Evolutionary conservation across 768 basidiomycete species (phyloP).

Genomic region (Lactarius indigo): DNA sequence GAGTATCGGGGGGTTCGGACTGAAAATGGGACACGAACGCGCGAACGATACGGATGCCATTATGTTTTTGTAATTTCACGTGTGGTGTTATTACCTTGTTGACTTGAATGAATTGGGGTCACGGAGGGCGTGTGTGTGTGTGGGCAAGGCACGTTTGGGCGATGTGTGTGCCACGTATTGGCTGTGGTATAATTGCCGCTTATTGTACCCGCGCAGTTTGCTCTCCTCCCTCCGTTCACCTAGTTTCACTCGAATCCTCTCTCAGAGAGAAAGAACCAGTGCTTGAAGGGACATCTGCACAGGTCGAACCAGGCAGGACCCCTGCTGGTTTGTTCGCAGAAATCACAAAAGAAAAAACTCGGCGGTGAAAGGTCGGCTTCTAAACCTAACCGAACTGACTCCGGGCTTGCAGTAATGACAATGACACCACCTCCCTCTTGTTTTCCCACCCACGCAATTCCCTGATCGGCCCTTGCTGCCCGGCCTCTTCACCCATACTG

Average conservation of each 20-base stretch:
- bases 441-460: not conserved
- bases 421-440: too few relatives aligned
- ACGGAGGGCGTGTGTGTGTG: not conserved
- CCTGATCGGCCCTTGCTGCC: constrained; percentile 4
- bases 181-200: not conserved
- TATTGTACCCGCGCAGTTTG: not conserved
- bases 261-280: too few relatives aligned
- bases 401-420: not conserved
- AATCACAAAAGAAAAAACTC: not conserved
- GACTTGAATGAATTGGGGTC: not conserved
- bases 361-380: constrained; percentile 18
- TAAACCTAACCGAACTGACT: constrained; percentile 11
- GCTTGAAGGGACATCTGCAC: not conserved
- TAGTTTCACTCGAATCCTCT: not conserved
- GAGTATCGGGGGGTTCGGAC: not conserved
- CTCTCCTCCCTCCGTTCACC: not conserved
- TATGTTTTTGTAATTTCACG: not conserved
- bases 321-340: not conserved
- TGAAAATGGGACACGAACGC: not conserved
- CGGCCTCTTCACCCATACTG: too few relatives aligned
- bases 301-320: not conserved
- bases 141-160: not conserved
- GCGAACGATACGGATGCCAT: not conserved
- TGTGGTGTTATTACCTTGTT: not conserved
- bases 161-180: not conserved